Evolutionary conservation across 106 monocot genomes (phyloP).

Genomic region (Acorus gramineus): DNA sequence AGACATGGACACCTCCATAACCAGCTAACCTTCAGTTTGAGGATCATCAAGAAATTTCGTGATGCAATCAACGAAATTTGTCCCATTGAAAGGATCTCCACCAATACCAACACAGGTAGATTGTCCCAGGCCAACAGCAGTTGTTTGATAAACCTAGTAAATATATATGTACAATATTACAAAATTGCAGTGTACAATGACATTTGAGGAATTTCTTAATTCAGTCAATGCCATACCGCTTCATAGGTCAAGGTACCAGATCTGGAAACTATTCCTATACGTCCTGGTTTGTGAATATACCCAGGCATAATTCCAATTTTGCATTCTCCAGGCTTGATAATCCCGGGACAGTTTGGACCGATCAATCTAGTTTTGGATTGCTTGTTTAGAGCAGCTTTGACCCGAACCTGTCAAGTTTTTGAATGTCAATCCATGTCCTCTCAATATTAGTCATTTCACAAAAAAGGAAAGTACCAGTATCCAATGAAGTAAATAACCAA

Average conservation of each 20-base stretch:
- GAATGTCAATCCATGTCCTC: too few species aligned
- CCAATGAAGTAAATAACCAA: too few species aligned
- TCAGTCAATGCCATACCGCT: constrained; percentile 44
- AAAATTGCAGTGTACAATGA: neutral
- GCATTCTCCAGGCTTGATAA: constrained; percentile 98
- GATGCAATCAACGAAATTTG: constrained; percentile 95
- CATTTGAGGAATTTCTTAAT: neutral
- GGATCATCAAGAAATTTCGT: constrained; percentile 86
- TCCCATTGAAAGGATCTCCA: constrained; percentile 97
- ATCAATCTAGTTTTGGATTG: constrained; percentile 95
- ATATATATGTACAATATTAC: neutral
- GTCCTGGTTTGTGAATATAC: constrained; percentile 98
- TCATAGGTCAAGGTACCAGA: constrained; percentile 99
- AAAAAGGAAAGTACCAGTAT: too few species aligned
- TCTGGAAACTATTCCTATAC: constrained; percentile 88
- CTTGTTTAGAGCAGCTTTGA: constrained; percentile 93
- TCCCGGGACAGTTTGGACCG: constrained; percentile 97
- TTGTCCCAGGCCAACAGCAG: constrained; percentile 93
- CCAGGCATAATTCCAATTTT: constrained; percentile 99
- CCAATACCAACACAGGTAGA: constrained; percentile 98
- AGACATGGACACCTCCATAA: too few species aligned
- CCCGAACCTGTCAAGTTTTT: constrained; percentile 50
- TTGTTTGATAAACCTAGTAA: constrained; percentile 93
- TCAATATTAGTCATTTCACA: too few species aligned
- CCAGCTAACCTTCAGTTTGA: constrained; percentile 81